Evolutionary conservation across 306 rosid species (phyloP).

Genomic region (Rubus parviflorus): DNA sequence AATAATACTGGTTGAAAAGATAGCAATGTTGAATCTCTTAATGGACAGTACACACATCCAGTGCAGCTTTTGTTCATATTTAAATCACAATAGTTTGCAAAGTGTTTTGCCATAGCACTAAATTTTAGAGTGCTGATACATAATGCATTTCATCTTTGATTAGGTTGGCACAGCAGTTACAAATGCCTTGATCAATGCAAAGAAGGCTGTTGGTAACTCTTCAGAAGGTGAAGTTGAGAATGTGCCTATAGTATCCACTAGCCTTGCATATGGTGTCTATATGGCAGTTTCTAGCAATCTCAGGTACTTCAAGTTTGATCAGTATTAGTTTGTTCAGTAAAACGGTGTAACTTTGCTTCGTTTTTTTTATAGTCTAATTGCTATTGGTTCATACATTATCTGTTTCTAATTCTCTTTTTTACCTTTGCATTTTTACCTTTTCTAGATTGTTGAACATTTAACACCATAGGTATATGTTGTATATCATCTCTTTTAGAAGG

Average conservation of each 20-base stretch:
- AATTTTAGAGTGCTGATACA: neutral
- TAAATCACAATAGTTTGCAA: neutral
- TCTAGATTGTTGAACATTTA: neutral
- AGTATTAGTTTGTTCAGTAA: neutral
- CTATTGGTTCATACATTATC: too few relatives aligned
- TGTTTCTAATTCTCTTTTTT: neutral
- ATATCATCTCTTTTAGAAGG: neutral
- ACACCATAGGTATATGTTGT: neutral
- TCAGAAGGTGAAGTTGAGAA: slow-evolving; percentile 66
- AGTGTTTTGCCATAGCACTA: neutral
- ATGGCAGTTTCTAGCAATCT: slow-evolving; percentile 94
- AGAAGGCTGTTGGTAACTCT: slow-evolving; percentile 71
- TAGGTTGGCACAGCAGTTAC: slow-evolving; percentile 85
- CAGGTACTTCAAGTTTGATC: slow-evolving; percentile 47
- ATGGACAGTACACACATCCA: neutral
- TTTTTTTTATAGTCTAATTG: neutral
- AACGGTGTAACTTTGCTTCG: neutral
- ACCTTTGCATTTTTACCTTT: neutral
- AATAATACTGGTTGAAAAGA: slow-evolving; percentile 4
- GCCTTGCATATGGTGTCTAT: slow-evolving; percentile 86
- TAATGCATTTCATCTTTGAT: slow-evolving; percentile 23
- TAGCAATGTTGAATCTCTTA: neutral
- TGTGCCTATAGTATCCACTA: slow-evolving; percentile 77
- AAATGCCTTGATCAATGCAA: slow-evolving; percentile 82
- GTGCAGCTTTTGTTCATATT: neutral